These are phyloP conservation scores for Alternaria brassicicola DNA, from an alignment of 2,329 filamentous ascomycete genomes.

Conservation along the genomic window DNA sequence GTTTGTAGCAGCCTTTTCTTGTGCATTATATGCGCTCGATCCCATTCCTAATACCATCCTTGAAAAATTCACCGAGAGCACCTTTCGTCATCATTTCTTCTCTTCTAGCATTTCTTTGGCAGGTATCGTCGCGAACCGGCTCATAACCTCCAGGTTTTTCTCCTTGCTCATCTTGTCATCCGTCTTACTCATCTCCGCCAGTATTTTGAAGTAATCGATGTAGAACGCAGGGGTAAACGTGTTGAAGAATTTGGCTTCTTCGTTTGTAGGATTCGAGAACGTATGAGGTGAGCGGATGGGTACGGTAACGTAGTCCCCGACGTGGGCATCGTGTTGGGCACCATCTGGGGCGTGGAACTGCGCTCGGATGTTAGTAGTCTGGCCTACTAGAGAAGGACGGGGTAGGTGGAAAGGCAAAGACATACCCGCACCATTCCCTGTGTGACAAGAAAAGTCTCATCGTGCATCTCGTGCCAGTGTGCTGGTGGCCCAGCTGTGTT, in stretches of 20 bases:
- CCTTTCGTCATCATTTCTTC: slow-evolving; percentile 11
- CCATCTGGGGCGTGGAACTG: slow-evolving; percentile 58
- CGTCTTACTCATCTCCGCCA: slow-evolving; percentile 54
- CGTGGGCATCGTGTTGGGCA: slow-evolving; percentile 55
- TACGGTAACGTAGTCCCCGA: slow-evolving; percentile 62
- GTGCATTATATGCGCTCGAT: not conserved
- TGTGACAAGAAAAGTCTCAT: slow-evolving; percentile 64
- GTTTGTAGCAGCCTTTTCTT: not conserved
- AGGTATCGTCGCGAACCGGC: slow-evolving; percentile 57
- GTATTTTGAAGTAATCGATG: slow-evolving; percentile 63
- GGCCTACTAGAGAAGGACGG: not conserved
- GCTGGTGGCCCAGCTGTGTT: slow-evolving; percentile 56
- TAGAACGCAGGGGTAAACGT: slow-evolving; percentile 64
- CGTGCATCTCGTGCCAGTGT: slow-evolving; percentile 62
- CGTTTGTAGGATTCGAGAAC: slow-evolving; percentile 61
- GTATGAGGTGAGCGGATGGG: slow-evolving; percentile 62
- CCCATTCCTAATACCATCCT: not conserved
- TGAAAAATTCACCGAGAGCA: fast-evolving
- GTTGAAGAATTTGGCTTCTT: slow-evolving; percentile 63
- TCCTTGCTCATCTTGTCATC: slow-evolving; percentile 57
- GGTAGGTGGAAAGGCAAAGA: not conserved
- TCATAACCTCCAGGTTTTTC: slow-evolving; percentile 58
- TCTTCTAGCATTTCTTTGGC: slow-evolving; percentile 49
- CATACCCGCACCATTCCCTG: slow-evolving; percentile 52
- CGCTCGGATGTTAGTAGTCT: fast-evolving